Evolutionary conservation across 306 rosid genomes (phyloP).

Genomic region (Medicago ruthenica): DNA sequence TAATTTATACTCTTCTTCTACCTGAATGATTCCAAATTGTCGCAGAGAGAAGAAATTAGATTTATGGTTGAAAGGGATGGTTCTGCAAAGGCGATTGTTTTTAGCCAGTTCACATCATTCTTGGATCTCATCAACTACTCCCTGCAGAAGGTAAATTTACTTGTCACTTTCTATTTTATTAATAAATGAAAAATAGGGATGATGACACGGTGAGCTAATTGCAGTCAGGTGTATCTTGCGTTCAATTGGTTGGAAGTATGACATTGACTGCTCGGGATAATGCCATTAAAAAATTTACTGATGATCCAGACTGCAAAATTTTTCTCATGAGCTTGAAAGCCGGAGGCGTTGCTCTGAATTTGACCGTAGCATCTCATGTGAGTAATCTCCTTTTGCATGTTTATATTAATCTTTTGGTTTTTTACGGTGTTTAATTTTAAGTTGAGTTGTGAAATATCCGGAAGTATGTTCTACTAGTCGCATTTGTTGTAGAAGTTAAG

Average conservation of each 20-base stretch:
- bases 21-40: constrained; percentile 39
- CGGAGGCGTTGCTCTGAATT: constrained; percentile 96
- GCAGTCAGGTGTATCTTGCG: constrained; percentile 85
- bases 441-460: constrained; percentile 22
- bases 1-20: background rate
- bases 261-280: constrained; percentile 72
- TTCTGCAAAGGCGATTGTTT: constrained; percentile 92
- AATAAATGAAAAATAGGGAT: constrained; percentile 10
- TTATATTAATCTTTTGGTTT: constrained; percentile 17
- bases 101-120: constrained; percentile 94
- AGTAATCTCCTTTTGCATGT: constrained; percentile 44
- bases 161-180: constrained; percentile 20
- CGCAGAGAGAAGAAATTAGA: constrained; percentile 93
- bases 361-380: constrained; percentile 90
- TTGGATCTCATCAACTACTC: constrained; percentile 92
- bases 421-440: constrained; percentile 21
- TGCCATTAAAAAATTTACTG: constrained; percentile 75
- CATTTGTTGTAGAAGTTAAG: constrained; percentile 2
- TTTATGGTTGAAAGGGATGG: constrained; percentile 95
- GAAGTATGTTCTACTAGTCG: constrained; percentile 6
- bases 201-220: constrained; percentile 43
- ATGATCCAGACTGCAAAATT: constrained; percentile 85
- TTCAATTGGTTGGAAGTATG: constrained; percentile 91
- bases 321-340: constrained; percentile 99
- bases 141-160: constrained; percentile 62